These are phyloP conservation scores for Colletotrichum shisoi DNA, from an alignment of 2,329 filamentous ascomycete genomes.

Conservation along the genomic window DNA sequence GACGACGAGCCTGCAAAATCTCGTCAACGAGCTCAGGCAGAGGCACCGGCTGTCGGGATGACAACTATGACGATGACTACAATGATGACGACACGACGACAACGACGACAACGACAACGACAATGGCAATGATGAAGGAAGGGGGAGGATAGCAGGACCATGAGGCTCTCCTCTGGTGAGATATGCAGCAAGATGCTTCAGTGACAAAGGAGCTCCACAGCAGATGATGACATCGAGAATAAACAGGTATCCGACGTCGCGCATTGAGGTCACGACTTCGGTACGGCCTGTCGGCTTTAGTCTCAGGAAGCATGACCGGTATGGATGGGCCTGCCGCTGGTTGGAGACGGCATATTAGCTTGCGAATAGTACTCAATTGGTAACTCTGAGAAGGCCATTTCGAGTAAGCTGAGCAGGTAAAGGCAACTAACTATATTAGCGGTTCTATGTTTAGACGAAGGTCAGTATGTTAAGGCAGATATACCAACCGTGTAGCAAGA, in stretches of 20 bases:
- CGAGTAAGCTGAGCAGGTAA: neutral
- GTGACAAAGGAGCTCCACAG: neutral
- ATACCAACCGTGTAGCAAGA: neutral
- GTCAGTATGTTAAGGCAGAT: neutral
- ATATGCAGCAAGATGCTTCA: neutral
- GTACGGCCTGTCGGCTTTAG: neutral
- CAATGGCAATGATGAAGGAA: conserved; percentile 4
- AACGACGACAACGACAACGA: neutral
- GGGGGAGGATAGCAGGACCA: neutral
- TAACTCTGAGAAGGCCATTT: neutral
- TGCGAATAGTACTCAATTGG: neutral
- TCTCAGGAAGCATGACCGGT: neutral
- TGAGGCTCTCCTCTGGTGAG: neutral
- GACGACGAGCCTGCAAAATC: conserved; percentile 46
- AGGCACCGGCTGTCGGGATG: conserved; percentile 14
- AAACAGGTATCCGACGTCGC: neutral
- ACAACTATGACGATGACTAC: neutral
- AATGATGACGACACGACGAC: conserved; percentile 1
- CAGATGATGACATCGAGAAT: neutral
- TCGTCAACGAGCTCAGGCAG: conserved; percentile 49
- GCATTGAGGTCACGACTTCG: neutral
- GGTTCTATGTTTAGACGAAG: neutral
- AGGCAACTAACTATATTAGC: neutral
- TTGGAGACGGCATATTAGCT: neutral
- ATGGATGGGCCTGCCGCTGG: neutral